Evolutionary conservation across 2,329 filamentous ascomycete genomes (phyloP), one percentile per base, ranked within the genome.

Genomic region (Bipolaris cookei): DNA sequence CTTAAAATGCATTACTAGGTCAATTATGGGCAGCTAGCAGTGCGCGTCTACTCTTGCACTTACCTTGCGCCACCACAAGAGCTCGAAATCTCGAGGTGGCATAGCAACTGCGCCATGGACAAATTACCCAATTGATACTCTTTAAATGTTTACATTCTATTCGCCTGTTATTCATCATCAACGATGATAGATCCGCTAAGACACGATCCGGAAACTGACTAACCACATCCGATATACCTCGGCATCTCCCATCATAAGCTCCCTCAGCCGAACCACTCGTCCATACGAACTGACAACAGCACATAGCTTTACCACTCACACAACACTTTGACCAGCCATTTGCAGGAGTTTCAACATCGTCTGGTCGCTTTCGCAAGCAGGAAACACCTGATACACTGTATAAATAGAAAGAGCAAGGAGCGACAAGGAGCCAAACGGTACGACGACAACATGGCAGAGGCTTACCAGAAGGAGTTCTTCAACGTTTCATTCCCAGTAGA

Each of bases 401-500:
- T 8, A 1, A 41, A 44, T 4, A 55, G 43, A 49, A 66, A 59
- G 55, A 62, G 54, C 54, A 59, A 59, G 59, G 52, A 52, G 38
- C 4, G 1, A 23, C 25, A 30, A 21, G n/a, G 8, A 7, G 8
- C 18, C 14, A 21, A 30, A 18, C 13, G 34, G 4, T 13, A 37
- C 38, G 13, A 30, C 28, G 28, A 35, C 50, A 62, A 49, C 8
- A 73, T 72, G 69, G 70, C 71, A 34, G 63, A 71, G 32, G 59
- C 68, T 21, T 80, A 78, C 63, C 70, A 75, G 8, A 88, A 86
- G 78, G 80, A 88, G 65, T 82, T 90, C 81, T 92, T 92, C 83
- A 86, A 87, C 64, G 82, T 96, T 66, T 86, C 84, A n/a, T 87
- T 87, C 39, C 91, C 92, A 0, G 71, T 79, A 35, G 83, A 88